phyloP scores from a whole-genome alignment of 2,329 filamentous ascomycete genomes.

The Ceratocystis eucalypticola region DNA sequence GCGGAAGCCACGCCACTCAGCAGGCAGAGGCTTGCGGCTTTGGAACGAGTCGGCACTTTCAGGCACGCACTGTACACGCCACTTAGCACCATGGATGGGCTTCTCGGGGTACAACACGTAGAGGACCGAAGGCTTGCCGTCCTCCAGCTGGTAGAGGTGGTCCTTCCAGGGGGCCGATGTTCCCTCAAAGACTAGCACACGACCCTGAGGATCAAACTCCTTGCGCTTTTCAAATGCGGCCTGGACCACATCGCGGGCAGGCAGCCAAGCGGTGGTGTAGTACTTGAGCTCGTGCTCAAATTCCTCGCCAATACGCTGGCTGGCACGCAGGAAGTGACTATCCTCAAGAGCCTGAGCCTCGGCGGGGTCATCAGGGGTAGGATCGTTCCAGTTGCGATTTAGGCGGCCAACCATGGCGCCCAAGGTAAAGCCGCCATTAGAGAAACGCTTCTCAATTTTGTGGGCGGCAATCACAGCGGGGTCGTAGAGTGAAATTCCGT shows the following conservation, averaged over 20 bases:
- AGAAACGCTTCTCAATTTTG: conserved; percentile 69
- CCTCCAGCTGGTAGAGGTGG: conserved; percentile 80
- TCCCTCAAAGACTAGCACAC: conserved; percentile 64
- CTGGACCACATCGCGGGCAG: conserved; percentile 67
- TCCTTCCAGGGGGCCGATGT: conserved; percentile 90
- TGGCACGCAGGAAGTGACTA: conserved; percentile 62
- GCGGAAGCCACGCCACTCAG: conserved; percentile 80
- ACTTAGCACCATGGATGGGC: conserved; percentile 60
- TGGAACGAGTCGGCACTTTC: conserved; percentile 73
- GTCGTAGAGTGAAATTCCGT: conserved; percentile 78
- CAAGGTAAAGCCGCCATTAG: conserved; percentile 68
- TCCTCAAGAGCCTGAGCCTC: conserved; percentile 60
- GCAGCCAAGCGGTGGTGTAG: conserved; percentile 67
- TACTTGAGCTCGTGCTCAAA: conserved; percentile 72
- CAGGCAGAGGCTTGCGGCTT: conserved; percentile 81
- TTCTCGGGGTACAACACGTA: conserved; percentile 91
- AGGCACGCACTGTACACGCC: conserved; percentile 89
- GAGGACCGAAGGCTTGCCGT: conserved; percentile 45
- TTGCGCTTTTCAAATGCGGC: conserved; percentile 57
- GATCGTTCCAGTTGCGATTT: conserved; percentile 72
- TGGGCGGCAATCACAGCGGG: conserved; percentile 52
- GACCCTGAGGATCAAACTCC: conserved; percentile 57
- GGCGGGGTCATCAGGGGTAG: conserved; percentile 36
- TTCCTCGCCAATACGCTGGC: conserved; percentile 72
- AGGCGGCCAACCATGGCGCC: conserved; percentile 69